Conservation (phyloP, 2,329 filamentous ascomycete genomes). For the Lecanicillium sp. region DNA sequence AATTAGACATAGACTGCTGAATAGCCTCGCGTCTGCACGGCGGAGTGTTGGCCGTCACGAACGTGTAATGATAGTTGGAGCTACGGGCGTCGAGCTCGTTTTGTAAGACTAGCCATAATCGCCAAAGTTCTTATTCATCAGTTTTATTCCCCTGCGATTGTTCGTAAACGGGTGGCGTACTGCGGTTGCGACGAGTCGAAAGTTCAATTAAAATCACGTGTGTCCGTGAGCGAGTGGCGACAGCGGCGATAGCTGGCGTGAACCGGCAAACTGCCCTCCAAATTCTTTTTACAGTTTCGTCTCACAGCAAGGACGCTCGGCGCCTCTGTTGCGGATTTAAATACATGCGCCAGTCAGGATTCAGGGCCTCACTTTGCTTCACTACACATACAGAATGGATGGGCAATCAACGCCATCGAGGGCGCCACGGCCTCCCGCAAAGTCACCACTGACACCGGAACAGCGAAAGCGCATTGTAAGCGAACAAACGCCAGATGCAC, state of each 20-base stretch:
- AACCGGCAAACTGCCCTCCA: constrained; percentile 19
- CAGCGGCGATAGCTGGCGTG: constrained; percentile 1
- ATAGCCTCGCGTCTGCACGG: neutral
- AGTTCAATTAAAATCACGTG: constrained; percentile 1
- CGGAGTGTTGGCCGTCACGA: neutral
- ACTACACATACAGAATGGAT: constrained; percentile 39
- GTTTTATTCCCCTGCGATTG: too few species aligned
- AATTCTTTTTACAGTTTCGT: neutral
- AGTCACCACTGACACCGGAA: constrained; percentile 48
- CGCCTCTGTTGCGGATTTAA: too few species aligned
- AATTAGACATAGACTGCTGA: neutral
- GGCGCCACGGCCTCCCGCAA: constrained; percentile 24
- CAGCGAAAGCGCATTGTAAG: constrained; percentile 50
- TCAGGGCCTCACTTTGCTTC: too few species aligned
- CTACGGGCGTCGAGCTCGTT: neutral
- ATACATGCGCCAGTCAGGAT: too few species aligned
- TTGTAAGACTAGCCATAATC: constrained; percentile 7
- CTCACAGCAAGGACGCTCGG: too few species aligned
- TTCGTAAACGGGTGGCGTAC: too few species aligned
- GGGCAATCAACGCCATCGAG: constrained; percentile 41
- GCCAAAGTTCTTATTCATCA: too few species aligned
- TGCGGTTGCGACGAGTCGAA: neutral
- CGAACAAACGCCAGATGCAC: neutral
- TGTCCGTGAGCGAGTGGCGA: constrained; percentile 4
- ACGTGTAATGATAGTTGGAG: neutral